phyloP scores from a whole-genome alignment of 2,329 filamentous ascomycete genomes.

The Fonsecaea multimorphosa region DNA sequence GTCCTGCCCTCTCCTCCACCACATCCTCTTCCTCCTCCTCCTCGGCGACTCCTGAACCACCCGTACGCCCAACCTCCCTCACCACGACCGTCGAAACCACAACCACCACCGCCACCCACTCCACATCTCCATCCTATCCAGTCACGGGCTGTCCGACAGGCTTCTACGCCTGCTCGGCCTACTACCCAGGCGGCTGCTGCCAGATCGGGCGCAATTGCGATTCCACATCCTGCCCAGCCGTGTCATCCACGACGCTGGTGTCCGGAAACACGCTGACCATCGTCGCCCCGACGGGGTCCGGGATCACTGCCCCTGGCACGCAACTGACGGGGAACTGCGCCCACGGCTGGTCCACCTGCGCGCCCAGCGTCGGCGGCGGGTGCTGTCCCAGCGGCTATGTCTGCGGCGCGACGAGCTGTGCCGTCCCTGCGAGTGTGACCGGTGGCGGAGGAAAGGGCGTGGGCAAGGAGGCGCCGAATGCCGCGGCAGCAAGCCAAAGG shows the following conservation, averaged over 20 bases:
- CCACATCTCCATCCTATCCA: constrained; percentile 47
- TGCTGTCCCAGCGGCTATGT: constrained; percentile 82
- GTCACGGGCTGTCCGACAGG: constrained; percentile 75
- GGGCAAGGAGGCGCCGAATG: constrained; percentile 46
- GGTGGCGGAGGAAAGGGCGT: constrained; percentile 53
- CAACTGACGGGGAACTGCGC: constrained; percentile 65
- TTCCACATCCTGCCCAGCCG: constrained; percentile 75
- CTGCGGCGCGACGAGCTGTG: constrained; percentile 75
- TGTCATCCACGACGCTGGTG: constrained; percentile 68
- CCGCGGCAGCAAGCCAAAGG: neutral
- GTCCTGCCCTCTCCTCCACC: constrained; percentile 41
- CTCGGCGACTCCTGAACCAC: constrained; percentile 43
- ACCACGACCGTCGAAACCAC: constrained; percentile 29
- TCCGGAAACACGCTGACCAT: constrained; percentile 71
- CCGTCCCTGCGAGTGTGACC: constrained; percentile 7
- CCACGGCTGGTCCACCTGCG: constrained; percentile 77
- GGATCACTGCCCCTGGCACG: constrained; percentile 45
- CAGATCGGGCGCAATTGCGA: constrained; percentile 84
- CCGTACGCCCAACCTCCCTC: constrained; percentile 48
- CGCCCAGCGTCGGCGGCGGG: constrained; percentile 69
- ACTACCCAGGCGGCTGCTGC: constrained; percentile 83
- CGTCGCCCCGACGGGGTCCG: constrained; percentile 63
- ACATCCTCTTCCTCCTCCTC: constrained; percentile 4
- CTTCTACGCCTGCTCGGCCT: constrained; percentile 88
- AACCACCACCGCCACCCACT: constrained; percentile 41